phyloP scores from a whole-genome alignment of 2,329 filamentous ascomycete species.

The Talaromyces sp. region DNA sequence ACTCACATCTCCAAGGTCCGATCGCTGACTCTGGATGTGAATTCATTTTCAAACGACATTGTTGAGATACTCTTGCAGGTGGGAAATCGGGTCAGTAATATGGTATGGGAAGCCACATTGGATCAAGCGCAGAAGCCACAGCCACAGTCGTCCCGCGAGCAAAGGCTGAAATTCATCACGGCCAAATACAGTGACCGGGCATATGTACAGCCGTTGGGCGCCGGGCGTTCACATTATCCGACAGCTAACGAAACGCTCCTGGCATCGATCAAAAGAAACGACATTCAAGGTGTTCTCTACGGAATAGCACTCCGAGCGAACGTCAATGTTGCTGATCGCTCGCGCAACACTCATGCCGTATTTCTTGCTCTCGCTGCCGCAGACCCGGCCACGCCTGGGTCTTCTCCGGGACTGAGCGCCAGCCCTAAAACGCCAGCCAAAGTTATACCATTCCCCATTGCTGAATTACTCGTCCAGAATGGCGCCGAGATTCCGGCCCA shows the following conservation, averaged over 20 bases:
- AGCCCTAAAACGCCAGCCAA: constrained; percentile 30
- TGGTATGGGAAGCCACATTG: constrained; percentile 87
- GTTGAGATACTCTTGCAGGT: constrained; percentile 87
- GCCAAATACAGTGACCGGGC: constrained; percentile 83
- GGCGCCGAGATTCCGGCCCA: constrained; percentile 77
- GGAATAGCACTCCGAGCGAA: constrained; percentile 81
- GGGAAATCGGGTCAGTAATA: constrained; percentile 91
- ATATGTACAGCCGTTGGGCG: constrained; percentile 68
- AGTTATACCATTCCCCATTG: constrained; percentile 71
- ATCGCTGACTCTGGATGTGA: constrained; percentile 89
- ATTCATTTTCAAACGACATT: constrained; percentile 94
- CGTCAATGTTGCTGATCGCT: constrained; percentile 79
- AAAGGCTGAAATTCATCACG: constrained; percentile 90
- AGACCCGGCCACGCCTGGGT: constrained; percentile 72
- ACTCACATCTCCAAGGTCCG: constrained; percentile 98
- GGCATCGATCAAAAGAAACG: constrained; percentile 91
- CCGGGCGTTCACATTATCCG: constrained; percentile 67
- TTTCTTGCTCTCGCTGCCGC: constrained; percentile 89
- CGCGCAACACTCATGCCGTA: constrained; percentile 78
- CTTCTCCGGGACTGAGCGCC: constrained; percentile 20
- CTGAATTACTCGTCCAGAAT: constrained; percentile 88
- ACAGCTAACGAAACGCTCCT: constrained; percentile 83
- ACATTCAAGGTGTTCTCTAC: constrained; percentile 88
- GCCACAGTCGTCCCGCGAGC: constrained; percentile 75
- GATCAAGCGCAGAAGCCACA: constrained; percentile 68